Base-by-base conservation (phyloP, 2,329 filamentous ascomycete species). In the Diplodia sapinea region DNA sequence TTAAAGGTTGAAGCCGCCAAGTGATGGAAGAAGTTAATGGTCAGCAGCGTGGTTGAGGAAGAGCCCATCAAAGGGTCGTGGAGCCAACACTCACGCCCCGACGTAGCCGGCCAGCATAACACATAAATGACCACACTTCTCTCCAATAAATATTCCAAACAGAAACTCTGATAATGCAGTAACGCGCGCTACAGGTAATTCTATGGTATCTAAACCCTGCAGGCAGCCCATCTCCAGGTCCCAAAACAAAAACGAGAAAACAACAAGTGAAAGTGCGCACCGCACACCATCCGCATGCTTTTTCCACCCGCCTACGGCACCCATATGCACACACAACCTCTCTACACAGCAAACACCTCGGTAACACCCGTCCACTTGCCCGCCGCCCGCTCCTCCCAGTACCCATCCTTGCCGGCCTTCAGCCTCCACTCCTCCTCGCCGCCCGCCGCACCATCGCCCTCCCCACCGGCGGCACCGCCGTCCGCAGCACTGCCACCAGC, bases 331-430 rank as follows among this genome's bases (percentile, higher is more conserved):
- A 43, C 38, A 43, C 3, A 6, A 54, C 26, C 26, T 6, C 17
- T 3, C 43, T 20, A 68, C 31, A 50, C 67, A 68, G 83, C 78
- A 74, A 89, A 87, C 57, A 89, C 84, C 66, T 85, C 81, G 68
- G 82, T 78, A 50, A 88, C 82, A 7, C 82, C 83, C 9, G 79
- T 79, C 92, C 92, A 97, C 67, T 82, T 82, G 1, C 89, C 89
- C 70, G 82, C 86, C 2, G 83, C 85, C 69, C 94, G 86, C 79
- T 92, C 90, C 76, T 97, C 94, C 95, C 95, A 99, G 80, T 99
- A 99, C 9, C 92, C 89, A 20, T 96, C 93, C 79, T 90, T 93
- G 23, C 93, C 93, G 2, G 83, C 83, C 81, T 89, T 95, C 70
- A 97, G 79, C 73, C 88, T 73, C 83, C 83, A 85, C n/a, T 83